Conservation (phyloP, 2,329 filamentous ascomycete species). For the Fusarium mundagurra region DNA sequence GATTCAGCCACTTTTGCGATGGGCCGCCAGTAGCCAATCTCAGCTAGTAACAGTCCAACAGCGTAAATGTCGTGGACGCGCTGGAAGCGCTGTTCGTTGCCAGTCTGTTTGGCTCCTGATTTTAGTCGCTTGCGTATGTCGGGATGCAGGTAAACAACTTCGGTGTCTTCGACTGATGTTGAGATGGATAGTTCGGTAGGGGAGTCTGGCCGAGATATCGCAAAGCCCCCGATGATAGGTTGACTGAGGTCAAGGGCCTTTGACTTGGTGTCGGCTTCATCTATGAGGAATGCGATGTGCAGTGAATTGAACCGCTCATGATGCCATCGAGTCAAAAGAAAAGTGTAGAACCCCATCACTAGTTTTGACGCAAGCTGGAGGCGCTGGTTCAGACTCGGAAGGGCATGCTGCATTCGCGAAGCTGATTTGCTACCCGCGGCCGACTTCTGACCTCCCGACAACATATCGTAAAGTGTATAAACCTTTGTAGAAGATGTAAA, state of each 20-base stretch:
- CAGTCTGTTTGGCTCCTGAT: not conserved
- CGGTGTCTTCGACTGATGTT: not conserved
- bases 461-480: not conserved
- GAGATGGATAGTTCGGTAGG: not conserved
- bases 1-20: not conserved
- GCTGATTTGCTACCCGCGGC: not conserved
- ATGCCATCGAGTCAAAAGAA: not conserved
- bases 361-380: not conserved
- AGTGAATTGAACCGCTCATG: conserved; percentile 3
- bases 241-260: not conserved
- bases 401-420: not conserved
- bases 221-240: not conserved
- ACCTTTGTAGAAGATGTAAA: not conserved
- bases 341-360: not conserved
- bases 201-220: not conserved
- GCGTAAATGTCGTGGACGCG: not conserved
- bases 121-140: not conserved
- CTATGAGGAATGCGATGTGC: not conserved
- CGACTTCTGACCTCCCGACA: not conserved
- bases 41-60: not conserved
- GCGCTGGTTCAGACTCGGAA: not conserved
- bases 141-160: not conserved
- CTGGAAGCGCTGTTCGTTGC: not conserved
- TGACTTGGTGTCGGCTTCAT: not conserved
- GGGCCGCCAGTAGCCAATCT: not conserved